Conservation (phyloP, 2,329 filamentous ascomycete species). For the Xylaria arbuscula region DNA sequence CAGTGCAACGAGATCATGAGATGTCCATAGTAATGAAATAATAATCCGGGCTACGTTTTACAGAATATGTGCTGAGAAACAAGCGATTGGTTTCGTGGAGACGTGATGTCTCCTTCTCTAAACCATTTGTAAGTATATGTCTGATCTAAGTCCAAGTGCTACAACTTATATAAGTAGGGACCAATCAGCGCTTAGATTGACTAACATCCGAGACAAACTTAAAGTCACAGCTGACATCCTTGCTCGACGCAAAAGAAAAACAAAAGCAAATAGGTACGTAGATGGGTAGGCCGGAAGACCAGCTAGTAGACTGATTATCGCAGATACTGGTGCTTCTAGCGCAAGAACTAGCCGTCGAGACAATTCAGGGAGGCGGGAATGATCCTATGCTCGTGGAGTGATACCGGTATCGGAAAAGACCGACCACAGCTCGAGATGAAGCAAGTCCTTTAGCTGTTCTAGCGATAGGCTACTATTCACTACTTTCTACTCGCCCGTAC, state of each 20-base stretch:
- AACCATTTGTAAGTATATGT: background rate
- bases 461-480: background rate
- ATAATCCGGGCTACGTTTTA: background rate
- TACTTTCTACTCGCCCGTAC: background rate
- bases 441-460: too few relatives aligned
- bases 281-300: background rate
- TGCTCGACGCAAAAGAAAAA: background rate
- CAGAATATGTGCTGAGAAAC: background rate
- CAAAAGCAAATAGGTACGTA: conserved; percentile 16
- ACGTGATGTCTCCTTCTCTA: background rate
- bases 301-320: background rate
- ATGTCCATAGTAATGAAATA: conserved; percentile 13
- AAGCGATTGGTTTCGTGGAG: background rate
- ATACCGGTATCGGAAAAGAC: too few relatives aligned
- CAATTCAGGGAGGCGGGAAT: too few relatives aligned
- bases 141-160: background rate
- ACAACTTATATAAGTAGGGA: background rate
- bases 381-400: background rate
- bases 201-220: background rate
- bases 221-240: background rate
- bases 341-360: background rate
- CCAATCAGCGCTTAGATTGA: background rate
- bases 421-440: background rate
- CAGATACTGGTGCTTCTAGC: background rate
- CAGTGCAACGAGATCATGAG: conserved; percentile 6